phyloP scores from a whole-genome alignment of 225 moss, liverwort and hornwort genomes.

The Pseudoscleropodium purum region DNA sequence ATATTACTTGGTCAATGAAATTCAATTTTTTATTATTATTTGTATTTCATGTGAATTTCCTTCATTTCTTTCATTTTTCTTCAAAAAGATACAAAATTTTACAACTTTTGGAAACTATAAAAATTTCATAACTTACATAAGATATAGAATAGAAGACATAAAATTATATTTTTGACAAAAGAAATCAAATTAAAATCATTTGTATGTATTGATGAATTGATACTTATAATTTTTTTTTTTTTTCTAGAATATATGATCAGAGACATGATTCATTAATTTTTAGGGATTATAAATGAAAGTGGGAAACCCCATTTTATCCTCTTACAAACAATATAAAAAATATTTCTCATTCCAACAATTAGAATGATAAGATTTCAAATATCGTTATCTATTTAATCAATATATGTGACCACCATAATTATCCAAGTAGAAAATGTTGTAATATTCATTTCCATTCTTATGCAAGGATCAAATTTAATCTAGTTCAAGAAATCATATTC shows the following conservation, averaged over 20 bases:
- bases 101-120: background rate
- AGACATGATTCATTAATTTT: background rate
- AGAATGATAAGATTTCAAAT: background rate
- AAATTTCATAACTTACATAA: background rate
- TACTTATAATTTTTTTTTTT: background rate
- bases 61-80: background rate
- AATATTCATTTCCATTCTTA: background rate
- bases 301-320: rapidly evolving
- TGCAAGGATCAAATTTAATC: rapidly evolving
- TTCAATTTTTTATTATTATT: rapidly evolving
- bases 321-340: background rate
- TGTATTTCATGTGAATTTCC: background rate
- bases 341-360: background rate
- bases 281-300: background rate
- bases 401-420: background rate
- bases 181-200: background rate
- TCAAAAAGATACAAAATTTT: background rate
- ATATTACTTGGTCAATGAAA: background rate
- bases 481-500: background rate
- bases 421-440: no score
- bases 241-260: no score
- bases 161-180: background rate
- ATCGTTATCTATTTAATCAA: background rate
- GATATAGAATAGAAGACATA: no score
- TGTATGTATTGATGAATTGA: background rate